Evolutionary conservation across 2,329 filamentous ascomycete genomes (phyloP).

Genomic region (Albophoma yamanashiensis): DNA sequence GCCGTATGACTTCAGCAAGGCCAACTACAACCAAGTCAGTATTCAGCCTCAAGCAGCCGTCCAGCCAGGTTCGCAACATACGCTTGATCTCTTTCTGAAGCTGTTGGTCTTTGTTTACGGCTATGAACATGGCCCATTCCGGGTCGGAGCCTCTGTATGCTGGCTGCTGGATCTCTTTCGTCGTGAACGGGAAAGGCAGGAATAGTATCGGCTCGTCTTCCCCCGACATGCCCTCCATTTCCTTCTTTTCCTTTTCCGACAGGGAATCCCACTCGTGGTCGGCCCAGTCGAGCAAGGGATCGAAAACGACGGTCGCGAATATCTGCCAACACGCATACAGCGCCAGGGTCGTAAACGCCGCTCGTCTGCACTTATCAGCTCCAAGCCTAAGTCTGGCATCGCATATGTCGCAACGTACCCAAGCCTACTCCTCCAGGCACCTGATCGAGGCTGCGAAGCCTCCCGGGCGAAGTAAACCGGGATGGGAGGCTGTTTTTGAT

Average conservation of each 20-base stretch:
- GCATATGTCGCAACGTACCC: constrained; percentile 12
- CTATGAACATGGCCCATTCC: constrained; percentile 52
- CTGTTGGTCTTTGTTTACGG: constrained; percentile 42
- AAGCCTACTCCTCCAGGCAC: constrained; percentile 14
- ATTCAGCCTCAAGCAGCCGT: no score
- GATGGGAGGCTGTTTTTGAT: constrained; percentile 8
- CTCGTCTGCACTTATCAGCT: constrained; percentile 10
- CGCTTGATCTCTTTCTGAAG: constrained; percentile 36
- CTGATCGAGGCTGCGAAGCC: constrained; percentile 2
- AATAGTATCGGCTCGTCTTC: constrained; percentile 38
- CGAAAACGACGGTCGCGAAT: constrained; percentile 34
- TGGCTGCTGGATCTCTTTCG: constrained; percentile 31
- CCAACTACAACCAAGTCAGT: constrained; percentile 15
- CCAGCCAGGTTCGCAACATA: constrained; percentile 14
- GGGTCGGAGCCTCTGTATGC: constrained; percentile 48
- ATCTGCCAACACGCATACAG: constrained; percentile 28
- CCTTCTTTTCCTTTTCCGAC: constrained; percentile 31
- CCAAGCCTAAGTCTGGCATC: not conserved
- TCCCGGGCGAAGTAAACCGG: constrained; percentile 22
- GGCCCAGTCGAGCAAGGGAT: constrained; percentile 30
- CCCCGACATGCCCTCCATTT: constrained; percentile 28
- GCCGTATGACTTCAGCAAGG: constrained; percentile 21
- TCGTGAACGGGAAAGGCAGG: constrained; percentile 52
- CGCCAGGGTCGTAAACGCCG: constrained; percentile 19
- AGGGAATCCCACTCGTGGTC: constrained; percentile 31